Percentiles rank a stretch among this genome's conserved stretches.
These are phyloP conservation scores for Hanseniaspora hatyaiensis DNA, from an alignment of 805 yeast genomes.

Conservation along the genomic window DNA sequence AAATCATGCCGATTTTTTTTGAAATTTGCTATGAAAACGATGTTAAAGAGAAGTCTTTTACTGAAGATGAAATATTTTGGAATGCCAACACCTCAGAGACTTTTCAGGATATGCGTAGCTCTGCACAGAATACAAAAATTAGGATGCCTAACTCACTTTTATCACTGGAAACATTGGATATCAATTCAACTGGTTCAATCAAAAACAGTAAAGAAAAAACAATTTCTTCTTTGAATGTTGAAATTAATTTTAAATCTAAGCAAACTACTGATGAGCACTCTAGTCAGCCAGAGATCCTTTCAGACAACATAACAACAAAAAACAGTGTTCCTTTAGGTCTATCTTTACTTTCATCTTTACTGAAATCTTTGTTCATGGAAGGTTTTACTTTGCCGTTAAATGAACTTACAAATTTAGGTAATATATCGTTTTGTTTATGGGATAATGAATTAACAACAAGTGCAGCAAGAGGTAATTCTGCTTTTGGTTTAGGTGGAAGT, in stretches of 20 bases:
- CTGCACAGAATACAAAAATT: constrained; percentile 21
- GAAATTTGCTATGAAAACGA: constrained; percentile 35
- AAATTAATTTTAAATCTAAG: constrained; percentile 12
- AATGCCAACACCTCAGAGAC: constrained; percentile 22
- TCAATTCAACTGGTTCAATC: constrained; percentile 10
- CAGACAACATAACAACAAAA: constrained; percentile 18
- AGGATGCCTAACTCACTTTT: constrained; percentile 22
- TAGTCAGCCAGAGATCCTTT: constrained; percentile 11
- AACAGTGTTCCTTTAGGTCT: constrained; percentile 30
- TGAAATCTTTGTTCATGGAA: constrained; percentile 25
- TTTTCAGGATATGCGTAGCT: constrained; percentile 16
- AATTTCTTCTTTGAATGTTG: constrained; percentile 16
- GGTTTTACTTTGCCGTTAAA: constrained; percentile 24
- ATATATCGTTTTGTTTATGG: constrained; percentile 43
- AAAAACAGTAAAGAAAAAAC: constrained; percentile 19
- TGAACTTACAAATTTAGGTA: constrained; percentile 24
- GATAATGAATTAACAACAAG: constrained; percentile 45
- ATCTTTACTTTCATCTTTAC: constrained; percentile 22
- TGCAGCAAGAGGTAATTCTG: constrained; percentile 20
- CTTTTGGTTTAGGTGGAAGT: too few species aligned
- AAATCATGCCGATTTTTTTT: constrained; percentile 53
- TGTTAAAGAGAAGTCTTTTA: constrained; percentile 26
- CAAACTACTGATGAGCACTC: neutral
- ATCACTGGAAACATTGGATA: constrained; percentile 16
- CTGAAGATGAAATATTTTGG: constrained; percentile 36